Base-by-base conservation (phyloP, 2,329 filamentous ascomycete species). In the Diaporthe sp. region DNA sequence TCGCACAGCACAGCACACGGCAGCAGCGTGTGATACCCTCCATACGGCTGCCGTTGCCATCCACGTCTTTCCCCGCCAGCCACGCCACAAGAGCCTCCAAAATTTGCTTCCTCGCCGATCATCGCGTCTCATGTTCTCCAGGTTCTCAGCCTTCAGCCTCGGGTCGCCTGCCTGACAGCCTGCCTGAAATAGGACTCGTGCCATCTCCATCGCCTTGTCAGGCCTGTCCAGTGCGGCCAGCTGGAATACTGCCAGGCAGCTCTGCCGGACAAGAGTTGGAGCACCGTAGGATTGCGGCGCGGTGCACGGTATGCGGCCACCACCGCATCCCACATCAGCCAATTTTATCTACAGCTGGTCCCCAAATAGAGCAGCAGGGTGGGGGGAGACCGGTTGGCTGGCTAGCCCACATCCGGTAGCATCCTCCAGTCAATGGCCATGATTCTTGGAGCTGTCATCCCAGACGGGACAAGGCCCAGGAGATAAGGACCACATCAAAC, bases 31-130 rank as follows among this genome's bases (percentile, higher is more conserved):
- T 72, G 58, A 67, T 65, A 51, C 57, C 31, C 28, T n/a, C 39
- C 25, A 13, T 25, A 39, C 34, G 31, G 34, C 31, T 68, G 65
- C 17, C 46, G n/a, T 28, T 53, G 65, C 65, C 46, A 53, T 39
- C 25, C 31, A 39, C 3, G 46, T 19, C 31, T n/a, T n/a, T 39
- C 44, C 31, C 65, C 46, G n/a, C 49, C 65, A 68, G 65, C 62
- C 46, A 68, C 73, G 49, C 68, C 49, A 22, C 31, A 39, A 74
- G 65, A 74, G 72, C 72, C 62, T 74, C 72, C 55, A 61, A 37
- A 39, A 37, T 19, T 12, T 34, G 22, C 31, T 15, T 13, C 15
- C 22, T 31, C 25, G 72, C 72, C 55, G 44, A 74, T 71, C 44
- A 22, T 61, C 55, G 28, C 55, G 62, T 42, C 46, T 68, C 65